Percentiles rank a stretch among this genome's conserved stretches.
phyloP scores from a whole-genome alignment of 441 rosid genomes.

The Biscutella laevigata region DNA sequence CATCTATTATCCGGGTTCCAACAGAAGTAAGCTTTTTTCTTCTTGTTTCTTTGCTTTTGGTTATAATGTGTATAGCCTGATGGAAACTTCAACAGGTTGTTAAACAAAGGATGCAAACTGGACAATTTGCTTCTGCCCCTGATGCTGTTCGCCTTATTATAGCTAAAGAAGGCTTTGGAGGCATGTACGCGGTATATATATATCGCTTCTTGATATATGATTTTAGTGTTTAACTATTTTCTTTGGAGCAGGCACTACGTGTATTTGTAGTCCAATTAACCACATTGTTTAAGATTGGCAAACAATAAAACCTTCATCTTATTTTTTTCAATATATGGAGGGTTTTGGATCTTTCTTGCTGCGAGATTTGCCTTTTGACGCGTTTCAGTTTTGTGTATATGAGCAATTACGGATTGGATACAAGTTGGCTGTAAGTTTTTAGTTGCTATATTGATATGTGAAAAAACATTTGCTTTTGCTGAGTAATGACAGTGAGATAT shows the following conservation, averaged over 20 bases:
- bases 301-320: background rate
- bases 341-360: constrained; percentile 82
- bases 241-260: background rate
- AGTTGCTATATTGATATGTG: background rate
- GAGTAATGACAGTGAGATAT: constrained; percentile 2
- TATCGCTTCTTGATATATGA: background rate
- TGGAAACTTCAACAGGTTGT: constrained; percentile 47
- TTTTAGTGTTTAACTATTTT: background rate
- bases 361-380: constrained; percentile 96
- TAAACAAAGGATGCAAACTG: constrained; percentile 87
- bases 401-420: constrained; percentile 91
- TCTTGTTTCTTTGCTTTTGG: background rate
- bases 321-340: constrained; percentile 28
- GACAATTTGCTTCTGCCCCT: constrained; percentile 67
- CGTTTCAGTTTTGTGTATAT: constrained; percentile 83
- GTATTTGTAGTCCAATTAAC: background rate
- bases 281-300: background rate
- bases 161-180: constrained; percentile 70
- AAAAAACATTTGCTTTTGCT: background rate
- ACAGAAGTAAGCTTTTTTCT: constrained; percentile 55
- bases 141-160: constrained; percentile 67
- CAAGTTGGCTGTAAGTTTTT: constrained; percentile 57
- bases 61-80: background rate
- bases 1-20: constrained; percentile 90
- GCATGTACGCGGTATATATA: constrained; percentile 82